A percentile compares a stretch with the other conserved stretches of the same genome.
Evolutionary conservation across 2,329 filamentous ascomycete genomes (phyloP).

Genomic region (Penicillium occitanis): DNA sequence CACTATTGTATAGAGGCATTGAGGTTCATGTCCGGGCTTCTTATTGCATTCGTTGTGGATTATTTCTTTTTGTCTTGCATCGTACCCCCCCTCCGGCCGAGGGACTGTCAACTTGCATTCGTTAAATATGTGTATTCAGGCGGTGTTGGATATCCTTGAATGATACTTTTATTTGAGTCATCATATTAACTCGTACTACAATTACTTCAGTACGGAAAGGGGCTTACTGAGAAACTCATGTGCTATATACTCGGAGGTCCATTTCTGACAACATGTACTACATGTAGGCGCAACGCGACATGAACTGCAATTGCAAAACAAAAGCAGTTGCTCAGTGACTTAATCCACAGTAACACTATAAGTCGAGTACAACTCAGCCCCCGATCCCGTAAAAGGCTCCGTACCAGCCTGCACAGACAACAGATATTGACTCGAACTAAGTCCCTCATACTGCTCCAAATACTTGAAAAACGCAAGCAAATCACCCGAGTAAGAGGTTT

Average conservation of each 20-base stretch:
- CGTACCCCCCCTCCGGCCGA: neutral
- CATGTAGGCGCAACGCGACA: neutral
- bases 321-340: neutral
- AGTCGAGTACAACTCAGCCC: slow-evolving; percentile 31
- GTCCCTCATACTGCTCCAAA: slow-evolving; percentile 44
- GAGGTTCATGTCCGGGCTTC: neutral
- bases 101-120: neutral
- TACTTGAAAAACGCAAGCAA: slow-evolving; percentile 59
- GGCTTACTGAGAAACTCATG: neutral
- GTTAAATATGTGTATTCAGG: neutral
- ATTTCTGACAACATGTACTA: neutral
- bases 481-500: slow-evolving; percentile 58
- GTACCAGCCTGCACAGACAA: slow-evolving; percentile 47
- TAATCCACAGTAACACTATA: slow-evolving; percentile 29
- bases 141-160: neutral
- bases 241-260: neutral
- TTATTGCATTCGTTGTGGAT: neutral
- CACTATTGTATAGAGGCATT: slow-evolving; percentile 16
- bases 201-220: too few relatives aligned
- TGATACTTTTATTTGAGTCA: neutral
- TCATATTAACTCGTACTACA: neutral
- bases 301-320: neutral
- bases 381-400: slow-evolving; percentile 37
- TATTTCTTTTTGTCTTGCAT: slow-evolving; percentile 4
- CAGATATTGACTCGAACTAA: slow-evolving; percentile 52